phyloP scores from a whole-genome alignment of 768 basidiomycete genomes.

The Kwoniella mangroviensis region DNA sequence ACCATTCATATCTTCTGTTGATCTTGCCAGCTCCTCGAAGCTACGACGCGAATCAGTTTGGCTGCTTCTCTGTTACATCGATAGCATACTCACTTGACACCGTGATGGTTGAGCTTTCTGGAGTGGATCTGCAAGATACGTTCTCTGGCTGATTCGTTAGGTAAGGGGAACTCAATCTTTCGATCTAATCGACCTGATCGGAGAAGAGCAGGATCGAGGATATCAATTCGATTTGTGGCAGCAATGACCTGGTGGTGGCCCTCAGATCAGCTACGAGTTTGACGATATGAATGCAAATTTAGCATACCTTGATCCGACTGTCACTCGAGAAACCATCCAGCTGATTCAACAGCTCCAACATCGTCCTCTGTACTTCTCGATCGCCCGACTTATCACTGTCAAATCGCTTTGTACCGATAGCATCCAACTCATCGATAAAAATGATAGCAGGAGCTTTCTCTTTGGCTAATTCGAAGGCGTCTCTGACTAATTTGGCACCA shows the following conservation, averaged over 20 bases:
- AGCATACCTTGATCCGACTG: conserved; percentile 86
- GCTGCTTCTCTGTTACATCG: too few relatives aligned
- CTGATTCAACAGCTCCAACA: conserved; percentile 98
- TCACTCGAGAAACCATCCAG: conserved; percentile 97
- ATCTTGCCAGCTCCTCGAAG: conserved; percentile 93
- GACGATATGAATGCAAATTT: not conserved
- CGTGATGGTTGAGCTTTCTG: conserved; percentile 87
- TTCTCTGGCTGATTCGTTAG: conserved; percentile 93
- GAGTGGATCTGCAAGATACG: conserved; percentile 96
- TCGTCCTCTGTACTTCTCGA: conserved; percentile 99
- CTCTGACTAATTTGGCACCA: conserved; percentile 96
- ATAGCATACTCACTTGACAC: conserved; percentile 68
- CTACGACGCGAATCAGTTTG: conserved; percentile 20
- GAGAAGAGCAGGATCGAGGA: conserved; percentile 95
- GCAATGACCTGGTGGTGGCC: conserved; percentile 81
- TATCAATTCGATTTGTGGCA: conserved; percentile 98
- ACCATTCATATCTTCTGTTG: conserved; percentile 96
- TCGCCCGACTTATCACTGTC: conserved; percentile 99
- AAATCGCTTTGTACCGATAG: conserved; percentile 98
- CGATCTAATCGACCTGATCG: conserved; percentile 96
- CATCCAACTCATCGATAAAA: conserved; percentile 97
- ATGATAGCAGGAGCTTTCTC: conserved; percentile 99
- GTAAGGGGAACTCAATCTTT: conserved; percentile 98
- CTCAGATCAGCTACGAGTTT: not conserved
- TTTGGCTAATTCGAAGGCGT: conserved; percentile 96